A percentile compares a stretch with the other conserved stretches of the same genome.
Conservation (phyloP, 2,329 filamentous ascomycete genomes). For the Nectriaceae sp. region DNA sequence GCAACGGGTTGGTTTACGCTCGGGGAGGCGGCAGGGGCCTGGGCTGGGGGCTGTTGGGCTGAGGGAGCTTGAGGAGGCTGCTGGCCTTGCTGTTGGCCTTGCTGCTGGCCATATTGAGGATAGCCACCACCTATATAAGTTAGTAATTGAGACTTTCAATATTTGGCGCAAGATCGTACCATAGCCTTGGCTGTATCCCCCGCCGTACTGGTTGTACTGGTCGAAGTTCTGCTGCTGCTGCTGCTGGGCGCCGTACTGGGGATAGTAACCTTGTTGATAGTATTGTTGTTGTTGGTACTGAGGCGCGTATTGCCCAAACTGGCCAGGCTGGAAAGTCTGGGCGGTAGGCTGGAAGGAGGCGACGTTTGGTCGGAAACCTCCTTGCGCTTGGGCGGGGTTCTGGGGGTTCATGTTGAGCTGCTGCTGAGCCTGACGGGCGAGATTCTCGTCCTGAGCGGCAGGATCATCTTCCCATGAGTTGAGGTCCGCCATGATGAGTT, state of each 20-base stretch:
- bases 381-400: conserved; percentile 45
- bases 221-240: conserved; percentile 52
- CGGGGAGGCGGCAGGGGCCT: conserved; percentile 29
- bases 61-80: conserved; percentile 30
- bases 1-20: conserved; percentile 40
- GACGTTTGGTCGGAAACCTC: conserved; percentile 52
- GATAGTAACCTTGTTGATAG: conserved; percentile 58
- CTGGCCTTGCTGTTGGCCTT: conserved; percentile 44
- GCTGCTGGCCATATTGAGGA: conserved; percentile 53
- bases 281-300: conserved; percentile 56
- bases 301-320: conserved; percentile 60
- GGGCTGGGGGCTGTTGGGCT: conserved; percentile 42
- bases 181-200: conserved; percentile 52
- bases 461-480: conserved; percentile 95
- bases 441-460: conserved; percentile 73
- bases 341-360: conserved; percentile 74
- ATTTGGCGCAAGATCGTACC: conserved; percentile 20
- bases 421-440: conserved; percentile 75
- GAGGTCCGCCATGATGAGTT: conserved; percentile 74
- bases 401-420: conserved; percentile 72
- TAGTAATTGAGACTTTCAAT: conserved; percentile 15
- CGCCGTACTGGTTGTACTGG: conserved; percentile 57
- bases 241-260: conserved; percentile 52
- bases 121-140: conserved; percentile 50
- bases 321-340: conserved; percentile 70